phyloP scores from a whole-genome alignment of 257 asterid species.

The Ligustrum vulgare region DNA sequence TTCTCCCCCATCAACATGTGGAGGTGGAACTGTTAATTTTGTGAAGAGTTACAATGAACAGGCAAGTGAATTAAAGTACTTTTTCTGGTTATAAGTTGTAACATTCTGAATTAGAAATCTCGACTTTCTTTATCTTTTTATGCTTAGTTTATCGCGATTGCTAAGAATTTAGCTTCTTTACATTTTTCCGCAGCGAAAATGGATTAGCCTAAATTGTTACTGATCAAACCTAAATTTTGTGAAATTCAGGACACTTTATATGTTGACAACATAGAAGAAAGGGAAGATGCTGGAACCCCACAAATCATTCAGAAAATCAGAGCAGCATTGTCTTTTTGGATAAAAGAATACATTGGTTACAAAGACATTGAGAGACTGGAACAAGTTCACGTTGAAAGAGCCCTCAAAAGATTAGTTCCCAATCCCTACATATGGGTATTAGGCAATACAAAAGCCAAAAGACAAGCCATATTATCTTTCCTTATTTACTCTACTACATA shows the following conservation, averaged over 20 bases:
- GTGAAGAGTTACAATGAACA: conserved; percentile 45
- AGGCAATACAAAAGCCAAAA: conserved; percentile 45
- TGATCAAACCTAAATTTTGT: neutral
- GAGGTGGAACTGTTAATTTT: conserved; percentile 67
- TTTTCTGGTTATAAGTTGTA: too few species aligned
- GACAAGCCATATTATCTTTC: conserved; percentile 66
- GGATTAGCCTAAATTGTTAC: too few species aligned
- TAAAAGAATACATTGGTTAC: conserved; percentile 57
- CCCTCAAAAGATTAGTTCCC: conserved; percentile 41
- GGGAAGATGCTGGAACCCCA: conserved; percentile 86
- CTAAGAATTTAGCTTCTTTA: too few species aligned
- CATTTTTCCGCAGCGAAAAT: neutral
- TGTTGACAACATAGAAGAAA: conserved; percentile 52
- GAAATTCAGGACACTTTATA: conserved; percentile 58
- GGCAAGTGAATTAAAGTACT: conserved; percentile 28
- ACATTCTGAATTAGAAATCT: neutral
- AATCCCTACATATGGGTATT: conserved; percentile 43
- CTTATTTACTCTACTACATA: conserved; percentile 38
- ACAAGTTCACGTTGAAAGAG: conserved; percentile 36
- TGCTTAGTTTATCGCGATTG: neutral
- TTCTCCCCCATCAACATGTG: conserved; percentile 71
- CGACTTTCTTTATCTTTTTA: neutral
- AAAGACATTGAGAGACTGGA: conserved; percentile 38
- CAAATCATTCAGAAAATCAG: conserved; percentile 58
- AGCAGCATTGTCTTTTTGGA: conserved; percentile 66